Conservation (phyloP, 306 rosid species). For the Purshia tridentata region DNA sequence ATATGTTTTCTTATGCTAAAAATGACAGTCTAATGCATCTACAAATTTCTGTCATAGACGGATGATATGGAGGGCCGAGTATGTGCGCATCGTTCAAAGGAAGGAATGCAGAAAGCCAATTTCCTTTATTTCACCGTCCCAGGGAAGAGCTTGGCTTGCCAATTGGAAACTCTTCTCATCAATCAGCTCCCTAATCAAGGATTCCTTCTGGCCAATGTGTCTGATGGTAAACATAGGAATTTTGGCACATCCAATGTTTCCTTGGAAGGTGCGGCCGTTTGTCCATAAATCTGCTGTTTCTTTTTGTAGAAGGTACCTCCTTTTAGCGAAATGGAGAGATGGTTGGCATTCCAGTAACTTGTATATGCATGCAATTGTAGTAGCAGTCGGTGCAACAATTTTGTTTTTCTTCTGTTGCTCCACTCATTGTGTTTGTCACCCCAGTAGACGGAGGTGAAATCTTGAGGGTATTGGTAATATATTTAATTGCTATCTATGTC, state of each 20-base stretch:
- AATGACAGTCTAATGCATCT: not conserved
- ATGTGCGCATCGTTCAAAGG: conserved; percentile 64
- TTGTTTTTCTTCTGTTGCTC: conserved; percentile 47
- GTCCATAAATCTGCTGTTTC: conserved; percentile 13
- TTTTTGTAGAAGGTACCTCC: conserved; percentile 6
- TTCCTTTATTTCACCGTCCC: conserved; percentile 69
- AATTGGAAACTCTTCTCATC: conserved; percentile 87
- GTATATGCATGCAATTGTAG: conserved; percentile 9
- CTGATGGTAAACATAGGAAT: conserved; percentile 87
- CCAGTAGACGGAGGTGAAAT: conserved; percentile 13
- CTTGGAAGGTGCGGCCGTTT: conserved; percentile 37
- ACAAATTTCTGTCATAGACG: conserved; percentile 40
- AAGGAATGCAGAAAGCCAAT: conserved; percentile 61
- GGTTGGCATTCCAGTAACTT: conserved; percentile 13
- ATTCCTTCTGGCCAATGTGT: conserved; percentile 61
- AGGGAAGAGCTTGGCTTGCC: conserved; percentile 86
- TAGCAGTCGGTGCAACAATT: conserved; percentile 51
- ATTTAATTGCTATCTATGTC: not conserved
- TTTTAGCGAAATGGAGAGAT: conserved; percentile 1
- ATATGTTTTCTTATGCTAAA: not conserved
- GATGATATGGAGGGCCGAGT: conserved; percentile 85
- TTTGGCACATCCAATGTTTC: conserved; percentile 67
- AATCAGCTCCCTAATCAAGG: conserved; percentile 79
- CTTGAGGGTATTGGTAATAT: conserved; percentile 1
- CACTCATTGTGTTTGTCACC: conserved; percentile 28